Base-by-base conservation (phyloP, 768 basidiomycete genomes). In the Mycena vitilis region DNA sequence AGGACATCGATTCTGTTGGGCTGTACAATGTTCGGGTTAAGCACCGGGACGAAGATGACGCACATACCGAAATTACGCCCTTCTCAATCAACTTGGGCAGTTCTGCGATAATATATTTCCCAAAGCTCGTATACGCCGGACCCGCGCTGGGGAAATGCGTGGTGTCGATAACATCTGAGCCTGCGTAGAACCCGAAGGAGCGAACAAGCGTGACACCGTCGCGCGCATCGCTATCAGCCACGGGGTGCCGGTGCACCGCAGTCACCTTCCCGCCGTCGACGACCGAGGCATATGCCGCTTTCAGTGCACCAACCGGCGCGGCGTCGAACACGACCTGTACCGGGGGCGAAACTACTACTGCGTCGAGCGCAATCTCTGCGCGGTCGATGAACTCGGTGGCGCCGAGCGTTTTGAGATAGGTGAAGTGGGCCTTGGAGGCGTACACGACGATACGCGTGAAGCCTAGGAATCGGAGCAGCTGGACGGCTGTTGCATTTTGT, bases 401-500 rank as follows among this genome's bases (percentile, higher is more conserved):
- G 0, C 78, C 75, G 4, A 81, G 72, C 20, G 63, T 60, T n/a
- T 80, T 73, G 13, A 86, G 78, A 37, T 80, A 76, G 13, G 76
- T 76, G 22, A 80, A 75, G 10, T 80, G 74, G 15, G 81, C 82
- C 30, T 78, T 77, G 42, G 82, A 77, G 10, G 80, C 77, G 42
- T 79, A 74, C 42, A 69, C 82, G 55, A 71, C 76, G 60, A 79
- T 78, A 8, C 76, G 78, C 12, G 76, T 80, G 66, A 84, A 83
- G 38, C 82, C 82, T 6, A 80, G 18, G 60, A 61, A 61, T 52
- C 42, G 51, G 16, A 61, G 23, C 48, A 61, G 60, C 9, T 61
- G 60, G 22, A 61, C 48, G 2, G 60, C 60, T 61, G 60, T 52
- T 11, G 23, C 7, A 30, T 12, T 30, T 7, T 30, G 12, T 16